Conservation (phyloP, 495 filamentous ascomycete genomes). For the Penicillium soppii region DNA sequence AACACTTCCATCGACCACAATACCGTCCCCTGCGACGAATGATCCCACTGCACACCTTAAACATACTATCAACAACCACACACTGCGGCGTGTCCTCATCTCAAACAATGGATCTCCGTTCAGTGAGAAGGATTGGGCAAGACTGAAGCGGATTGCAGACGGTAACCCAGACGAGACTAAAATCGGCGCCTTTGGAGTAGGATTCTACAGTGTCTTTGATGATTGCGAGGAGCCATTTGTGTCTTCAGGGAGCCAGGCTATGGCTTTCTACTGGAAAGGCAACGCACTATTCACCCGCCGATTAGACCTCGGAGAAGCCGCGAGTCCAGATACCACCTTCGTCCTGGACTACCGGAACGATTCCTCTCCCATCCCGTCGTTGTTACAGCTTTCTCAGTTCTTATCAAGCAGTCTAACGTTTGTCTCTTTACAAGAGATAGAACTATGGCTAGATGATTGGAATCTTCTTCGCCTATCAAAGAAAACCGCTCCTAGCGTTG, state of each 20-base stretch:
- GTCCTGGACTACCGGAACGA: constrained; percentile 88
- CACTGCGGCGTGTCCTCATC: constrained; percentile 76
- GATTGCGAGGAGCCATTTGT: constrained; percentile 98
- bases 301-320: constrained; percentile 62
- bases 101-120: constrained; percentile 90
- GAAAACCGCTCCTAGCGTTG: constrained; percentile 72
- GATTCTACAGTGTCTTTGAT: constrained; percentile 98
- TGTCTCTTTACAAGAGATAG: constrained; percentile 81
- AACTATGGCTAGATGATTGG: constrained; percentile 87
- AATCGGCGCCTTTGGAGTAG: constrained; percentile 97
- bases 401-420: constrained; percentile 95
- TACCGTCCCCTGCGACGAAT: constrained; percentile 67
- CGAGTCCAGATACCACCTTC: constrained; percentile 78
- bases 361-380: constrained; percentile 77
- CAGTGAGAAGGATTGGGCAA: constrained; percentile 82
- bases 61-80: constrained; percentile 80
- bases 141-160: constrained; percentile 94
- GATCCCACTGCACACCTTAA: constrained; percentile 71
- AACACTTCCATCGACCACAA: constrained; percentile 73
- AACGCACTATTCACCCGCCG: constrained; percentile 90
- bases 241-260: constrained; percentile 82
- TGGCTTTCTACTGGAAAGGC: constrained; percentile 99
- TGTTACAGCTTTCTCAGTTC: constrained; percentile 86
- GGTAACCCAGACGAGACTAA: constrained; percentile 98
- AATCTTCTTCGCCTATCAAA: constrained; percentile 75